Base-by-base conservation (phyloP, 345 rosid genomes). In the Iberis pinnata region DNA sequence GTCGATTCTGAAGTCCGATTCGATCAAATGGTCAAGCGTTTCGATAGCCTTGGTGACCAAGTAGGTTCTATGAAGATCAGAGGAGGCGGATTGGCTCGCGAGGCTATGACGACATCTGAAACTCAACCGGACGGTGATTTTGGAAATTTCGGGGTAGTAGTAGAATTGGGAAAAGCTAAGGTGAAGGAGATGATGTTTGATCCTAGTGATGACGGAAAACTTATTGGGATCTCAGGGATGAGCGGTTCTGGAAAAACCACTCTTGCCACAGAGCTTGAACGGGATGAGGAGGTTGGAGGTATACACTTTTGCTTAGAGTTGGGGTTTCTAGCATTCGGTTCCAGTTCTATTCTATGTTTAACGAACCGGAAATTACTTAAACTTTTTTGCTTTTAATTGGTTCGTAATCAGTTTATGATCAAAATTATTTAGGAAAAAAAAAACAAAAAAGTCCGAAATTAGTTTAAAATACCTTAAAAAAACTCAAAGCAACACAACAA, bases 151-250 rank as follows among this genome's bases (percentile, higher is more conserved):
- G 75, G 76, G 10, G 27, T 51, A 0, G 82, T 83, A 4, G 53
- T 84, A 67, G 79, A 79, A 27, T 57, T 72, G 27, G 96, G 89
- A 15, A 87, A 76, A 77, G 78, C 18, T 69, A 78, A 70, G 35
- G 96, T 87, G 52, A 76, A 83, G 71, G 85, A 87, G 64, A 75
- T 81, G 92, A 8, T 90, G 20, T 61, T 72, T 35, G 68, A 75
- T 8, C 18, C 17, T 25, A 44, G 7, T 0, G 80, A 61, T 60
- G 64, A 56, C 0, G 53, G 22, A 7, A 38, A 48, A 26, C 74
- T 87, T 66, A 58, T 81, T 26, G 96, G 89, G 26, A 84, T 90
- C 60, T 53, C 65, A 37, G 98, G 98, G 24, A 84, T 84, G 60
- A 88, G 93, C 35, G 64, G 70, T 37, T 65, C 70, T 8, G 70